Evolutionary conservation across 306 rosid species (phyloP).

Genomic region (Cyamopsis tetragonoloba): DNA sequence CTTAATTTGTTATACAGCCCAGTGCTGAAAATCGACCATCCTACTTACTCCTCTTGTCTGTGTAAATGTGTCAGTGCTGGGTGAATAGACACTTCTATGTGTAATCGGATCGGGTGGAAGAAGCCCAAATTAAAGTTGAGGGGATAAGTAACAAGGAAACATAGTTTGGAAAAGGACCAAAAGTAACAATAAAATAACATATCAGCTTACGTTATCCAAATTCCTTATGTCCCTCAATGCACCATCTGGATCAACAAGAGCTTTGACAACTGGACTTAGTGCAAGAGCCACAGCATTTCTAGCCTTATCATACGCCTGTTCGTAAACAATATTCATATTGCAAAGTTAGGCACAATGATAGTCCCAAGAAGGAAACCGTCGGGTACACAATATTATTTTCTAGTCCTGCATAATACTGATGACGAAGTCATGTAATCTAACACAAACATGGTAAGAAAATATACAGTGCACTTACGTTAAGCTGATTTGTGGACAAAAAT

Average conservation of each 20-base stretch:
- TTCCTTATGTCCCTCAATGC: slow-evolving; percentile 85
- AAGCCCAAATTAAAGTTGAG: background rate
- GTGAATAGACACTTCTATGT: background rate
- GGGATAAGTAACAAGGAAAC: background rate
- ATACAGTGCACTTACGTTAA: slow-evolving; percentile 44
- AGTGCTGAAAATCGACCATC: slow-evolving; percentile 7
- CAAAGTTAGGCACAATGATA: slow-evolving; percentile 6
- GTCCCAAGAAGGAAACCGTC: background rate
- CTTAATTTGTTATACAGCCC: background rate
- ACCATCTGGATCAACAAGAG: slow-evolving; percentile 95
- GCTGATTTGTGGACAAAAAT: slow-evolving; percentile 91
- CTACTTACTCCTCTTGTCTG: background rate
- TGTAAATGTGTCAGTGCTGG: background rate
- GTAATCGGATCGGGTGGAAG: slow-evolving; percentile 2
- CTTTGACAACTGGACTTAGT: slow-evolving; percentile 93
- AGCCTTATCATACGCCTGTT: slow-evolving; percentile 94
- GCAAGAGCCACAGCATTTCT: slow-evolving; percentile 98
- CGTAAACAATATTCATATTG: slow-evolving; percentile 14
- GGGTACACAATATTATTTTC: background rate
- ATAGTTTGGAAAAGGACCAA: slow-evolving; percentile 1
- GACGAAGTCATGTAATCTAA: slow-evolving; percentile 19
- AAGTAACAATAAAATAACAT: slow-evolving; percentile 7
- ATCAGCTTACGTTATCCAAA: slow-evolving; percentile 77
- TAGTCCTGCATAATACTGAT: background rate
- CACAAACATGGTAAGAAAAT: slow-evolving; percentile 11